Evolutionary conservation across 768 basidiomycete species (phyloP), one percentile per base, ranked within the genome.

Genomic region (Termitomyces heimii): DNA sequence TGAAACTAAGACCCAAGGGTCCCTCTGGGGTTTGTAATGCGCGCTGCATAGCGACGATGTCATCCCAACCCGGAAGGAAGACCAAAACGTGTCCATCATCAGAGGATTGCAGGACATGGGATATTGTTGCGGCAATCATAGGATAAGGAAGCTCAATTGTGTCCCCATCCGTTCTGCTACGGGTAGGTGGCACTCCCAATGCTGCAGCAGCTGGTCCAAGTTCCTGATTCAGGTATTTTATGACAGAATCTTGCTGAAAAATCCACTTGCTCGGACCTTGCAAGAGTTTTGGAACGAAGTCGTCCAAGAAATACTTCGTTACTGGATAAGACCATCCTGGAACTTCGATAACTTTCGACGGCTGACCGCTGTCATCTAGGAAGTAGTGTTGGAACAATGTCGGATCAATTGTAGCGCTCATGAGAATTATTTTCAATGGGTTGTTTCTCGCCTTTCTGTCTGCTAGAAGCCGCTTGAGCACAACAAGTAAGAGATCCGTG

Each of bases 341-440:
- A 32, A 97, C 76, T 57, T 92, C 87, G 37, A 93, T 79, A 16
- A 91, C 82, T 20, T 80, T 77, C 0, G 92, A 89, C 2, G 82
- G 84, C 14, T 73, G 66, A 22, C 84, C 85, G 0, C 71, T 59
- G 18, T 80, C 74, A 65, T 88, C 82, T 8, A 77, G 73, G 76
- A 98, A 98, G 74, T 98, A 98, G 12, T 80, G 74, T 66, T 90
- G 87, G 81, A 97, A 98, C 26, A 96, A 78, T 0, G 82, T 82
- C 9, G 94, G 89, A 64, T 97, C 92, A 67, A 98, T 92, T 44
- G 95, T 98, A 9, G 95, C 95, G 66, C 92, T 95, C 94, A 98
- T 97, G 55, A 98, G 81, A 43, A 97, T 73, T 61, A 98, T 77
- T 70, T 94, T 94, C 70, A 98, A 72, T 3, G 89, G 85, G 47